These are phyloP conservation scores for Excoecaria agallocha DNA, from an alignment of 345 rosid genomes.

Conservation along the genomic window DNA sequence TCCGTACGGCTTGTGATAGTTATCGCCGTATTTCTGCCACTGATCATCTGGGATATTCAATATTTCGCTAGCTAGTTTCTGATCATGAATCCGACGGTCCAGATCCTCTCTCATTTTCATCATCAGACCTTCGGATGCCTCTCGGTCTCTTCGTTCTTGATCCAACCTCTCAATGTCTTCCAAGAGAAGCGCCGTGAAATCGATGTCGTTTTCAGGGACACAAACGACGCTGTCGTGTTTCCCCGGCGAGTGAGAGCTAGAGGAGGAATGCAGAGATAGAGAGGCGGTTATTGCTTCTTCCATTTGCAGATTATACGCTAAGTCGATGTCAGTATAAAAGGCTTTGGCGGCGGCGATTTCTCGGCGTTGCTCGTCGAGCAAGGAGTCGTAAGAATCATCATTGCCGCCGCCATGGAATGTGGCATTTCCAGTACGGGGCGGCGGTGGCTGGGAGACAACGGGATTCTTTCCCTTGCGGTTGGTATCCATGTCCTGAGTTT, in stretches of 20 bases:
- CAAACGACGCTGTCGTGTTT: slow-evolving; percentile 7
- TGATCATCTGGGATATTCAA: slow-evolving; percentile 45
- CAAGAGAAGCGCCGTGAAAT: slow-evolving; percentile 30
- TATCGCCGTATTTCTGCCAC: slow-evolving; percentile 53
- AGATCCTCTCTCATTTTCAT: slow-evolving; percentile 40
- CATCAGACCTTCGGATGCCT: slow-evolving; percentile 29
- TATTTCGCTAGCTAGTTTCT: slow-evolving; percentile 51
- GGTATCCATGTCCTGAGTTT: not conserved
- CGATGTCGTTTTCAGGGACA: not conserved
- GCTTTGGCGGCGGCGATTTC: slow-evolving; percentile 48
- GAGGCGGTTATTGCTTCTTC: slow-evolving; percentile 58
- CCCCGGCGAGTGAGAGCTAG: slow-evolving; percentile 12
- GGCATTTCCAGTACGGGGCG: no score
- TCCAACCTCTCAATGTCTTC: slow-evolving; percentile 45
- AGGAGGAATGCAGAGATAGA: slow-evolving; percentile 22
- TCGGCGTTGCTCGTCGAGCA: slow-evolving; percentile 40
- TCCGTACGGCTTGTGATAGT: slow-evolving; percentile 46
- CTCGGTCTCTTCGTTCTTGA: slow-evolving; percentile 48
- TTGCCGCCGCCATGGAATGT: not conserved
- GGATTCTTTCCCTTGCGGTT: not conserved
- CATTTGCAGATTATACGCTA: slow-evolving; percentile 65
- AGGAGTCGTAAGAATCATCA: slow-evolving; percentile 9
- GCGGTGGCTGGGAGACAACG: not conserved
- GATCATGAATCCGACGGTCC: slow-evolving; percentile 61
- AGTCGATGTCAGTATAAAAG: slow-evolving; percentile 44